A percentile compares a stretch with the other conserved stretches of the same genome.
These are phyloP conservation scores for Zasmidium citrigriseum DNA, from an alignment of 2,329 filamentous ascomycete genomes.

Conservation along the genomic window DNA sequence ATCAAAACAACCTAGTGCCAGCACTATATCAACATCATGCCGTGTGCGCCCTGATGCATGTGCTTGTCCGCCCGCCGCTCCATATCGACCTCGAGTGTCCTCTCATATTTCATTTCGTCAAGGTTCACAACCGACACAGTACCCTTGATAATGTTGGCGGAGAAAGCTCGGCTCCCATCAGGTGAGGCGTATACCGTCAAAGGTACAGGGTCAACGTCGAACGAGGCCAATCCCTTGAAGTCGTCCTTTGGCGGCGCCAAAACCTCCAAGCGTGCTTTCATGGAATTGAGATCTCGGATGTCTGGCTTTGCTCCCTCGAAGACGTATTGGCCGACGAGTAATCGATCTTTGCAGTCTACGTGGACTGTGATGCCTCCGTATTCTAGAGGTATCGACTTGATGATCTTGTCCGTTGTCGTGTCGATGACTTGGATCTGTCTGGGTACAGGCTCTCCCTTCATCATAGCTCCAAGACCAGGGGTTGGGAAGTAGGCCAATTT, in stretches of 20 bases:
- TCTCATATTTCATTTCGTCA: slow-evolving; percentile 2
- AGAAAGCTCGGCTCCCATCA: slow-evolving; percentile 6
- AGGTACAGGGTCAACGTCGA: slow-evolving; percentile 10
- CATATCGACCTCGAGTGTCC: slow-evolving; percentile 9
- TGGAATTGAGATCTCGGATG: background rate
- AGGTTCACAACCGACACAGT: slow-evolving; percentile 11
- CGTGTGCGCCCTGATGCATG: slow-evolving; percentile 17
- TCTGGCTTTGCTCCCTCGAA: background rate
- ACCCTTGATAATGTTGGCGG: slow-evolving; percentile 11
- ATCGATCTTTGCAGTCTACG: slow-evolving; percentile 1
- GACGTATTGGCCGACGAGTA: background rate
- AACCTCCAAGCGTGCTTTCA: background rate
- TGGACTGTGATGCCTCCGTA: background rate
- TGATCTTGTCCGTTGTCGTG: background rate
- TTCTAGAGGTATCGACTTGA: background rate
- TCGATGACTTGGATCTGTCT: slow-evolving; percentile 4
- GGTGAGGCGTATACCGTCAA: slow-evolving; percentile 9
- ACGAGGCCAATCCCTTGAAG: slow-evolving; percentile 4
- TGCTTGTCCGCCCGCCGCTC: slow-evolving; percentile 10
- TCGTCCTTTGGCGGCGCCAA: background rate
- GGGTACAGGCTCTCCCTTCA: background rate
- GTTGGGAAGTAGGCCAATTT: slow-evolving; percentile 1
- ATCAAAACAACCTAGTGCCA: too few species aligned
- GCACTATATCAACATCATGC: slow-evolving; percentile 8
- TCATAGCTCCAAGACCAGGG: background rate